Percentiles rank a stretch among this genome's conserved stretches.
phyloP scores from a whole-genome alignment of 2,329 filamentous ascomycete species.

The Ophiostoma angusticollis region DNA sequence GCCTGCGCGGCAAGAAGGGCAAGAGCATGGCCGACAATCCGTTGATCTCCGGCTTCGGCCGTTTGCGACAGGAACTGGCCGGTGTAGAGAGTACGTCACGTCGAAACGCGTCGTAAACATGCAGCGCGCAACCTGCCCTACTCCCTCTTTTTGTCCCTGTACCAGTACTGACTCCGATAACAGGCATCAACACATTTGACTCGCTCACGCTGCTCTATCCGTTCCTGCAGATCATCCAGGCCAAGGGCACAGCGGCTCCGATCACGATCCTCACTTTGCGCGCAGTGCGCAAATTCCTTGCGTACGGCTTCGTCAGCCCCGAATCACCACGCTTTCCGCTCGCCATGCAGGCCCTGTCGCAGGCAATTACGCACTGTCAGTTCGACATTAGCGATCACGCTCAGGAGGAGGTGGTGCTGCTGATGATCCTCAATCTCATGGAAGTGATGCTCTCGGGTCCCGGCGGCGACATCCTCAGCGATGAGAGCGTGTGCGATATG shows the following conservation, averaged over 20 bases:
- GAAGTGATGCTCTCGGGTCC: constrained; percentile 94
- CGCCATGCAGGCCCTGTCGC: constrained; percentile 88
- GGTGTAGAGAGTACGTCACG: constrained; percentile 57
- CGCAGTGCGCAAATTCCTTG: constrained; percentile 90
- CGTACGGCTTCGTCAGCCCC: constrained; percentile 79
- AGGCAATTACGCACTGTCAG: constrained; percentile 91
- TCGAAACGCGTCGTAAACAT: no score
- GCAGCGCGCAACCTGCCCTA: no score
- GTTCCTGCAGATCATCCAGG: constrained; percentile 92
- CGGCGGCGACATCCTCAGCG: constrained; percentile 83
- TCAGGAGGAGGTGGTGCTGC: constrained; percentile 86
- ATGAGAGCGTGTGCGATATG: constrained; percentile 98
- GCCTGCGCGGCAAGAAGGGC: constrained; percentile 83
- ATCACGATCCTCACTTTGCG: constrained; percentile 92
- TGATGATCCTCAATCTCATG: constrained; percentile 94
- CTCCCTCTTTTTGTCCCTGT: no score
- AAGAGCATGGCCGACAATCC: constrained; percentile 97
- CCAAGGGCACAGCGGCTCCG: constrained; percentile 87
- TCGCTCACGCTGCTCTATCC: constrained; percentile 80
- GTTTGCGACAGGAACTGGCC: constrained; percentile 75
- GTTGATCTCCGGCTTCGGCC: constrained; percentile 86
- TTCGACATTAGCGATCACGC: constrained; percentile 94
- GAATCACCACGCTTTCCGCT: constrained; percentile 77
- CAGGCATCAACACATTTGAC: constrained; percentile 80
- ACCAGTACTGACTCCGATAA: constrained; percentile 17